phyloP scores from a whole-genome alignment of 495 filamentous ascomycete genomes.

The Penicillium paxilli region DNA sequence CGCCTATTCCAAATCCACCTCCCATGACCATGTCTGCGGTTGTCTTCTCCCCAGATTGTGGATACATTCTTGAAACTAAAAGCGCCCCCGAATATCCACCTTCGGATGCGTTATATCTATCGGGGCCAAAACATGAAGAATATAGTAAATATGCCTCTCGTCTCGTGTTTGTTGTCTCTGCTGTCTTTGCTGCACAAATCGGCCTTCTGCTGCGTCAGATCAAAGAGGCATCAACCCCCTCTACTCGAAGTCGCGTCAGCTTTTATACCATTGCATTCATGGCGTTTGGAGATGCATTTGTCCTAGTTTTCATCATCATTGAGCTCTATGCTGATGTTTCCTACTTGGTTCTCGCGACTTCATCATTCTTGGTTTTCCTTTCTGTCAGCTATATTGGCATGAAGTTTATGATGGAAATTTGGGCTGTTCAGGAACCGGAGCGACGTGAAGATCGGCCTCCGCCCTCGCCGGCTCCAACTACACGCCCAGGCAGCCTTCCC shows the following conservation, averaged over 20 bases:
- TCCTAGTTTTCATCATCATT: slow-evolving; percentile 65
- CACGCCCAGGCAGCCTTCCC: slow-evolving; percentile 53
- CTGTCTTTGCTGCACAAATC: slow-evolving; percentile 67
- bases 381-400: slow-evolving; percentile 74
- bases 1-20: slow-evolving; percentile 66
- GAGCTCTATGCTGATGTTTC: slow-evolving; percentile 62
- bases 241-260: slow-evolving; percentile 86
- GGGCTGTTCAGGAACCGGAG: slow-evolving; percentile 83
- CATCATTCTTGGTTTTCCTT: slow-evolving; percentile 70
- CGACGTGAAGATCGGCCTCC: slow-evolving; percentile 54
- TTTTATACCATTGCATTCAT: slow-evolving; percentile 84
- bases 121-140: slow-evolving; percentile 77
- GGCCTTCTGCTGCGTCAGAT: slow-evolving; percentile 78
- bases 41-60: slow-evolving; percentile 92
- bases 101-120: slow-evolving; percentile 64
- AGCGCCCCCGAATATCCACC: slow-evolving; percentile 71
- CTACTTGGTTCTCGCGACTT: slow-evolving; percentile 66
- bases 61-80: slow-evolving; percentile 86
- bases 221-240: slow-evolving; percentile 92
- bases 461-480: slow-evolving; percentile 22
- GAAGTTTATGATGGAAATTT: slow-evolving; percentile 86
- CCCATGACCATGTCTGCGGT: slow-evolving; percentile 78
- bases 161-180: slow-evolving; percentile 66
- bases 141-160: slow-evolving; percentile 64
- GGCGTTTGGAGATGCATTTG: slow-evolving; percentile 78